Base-by-base conservation (phyloP, 495 filamentous ascomycete genomes). In the Penicillium ucsense region DNA sequence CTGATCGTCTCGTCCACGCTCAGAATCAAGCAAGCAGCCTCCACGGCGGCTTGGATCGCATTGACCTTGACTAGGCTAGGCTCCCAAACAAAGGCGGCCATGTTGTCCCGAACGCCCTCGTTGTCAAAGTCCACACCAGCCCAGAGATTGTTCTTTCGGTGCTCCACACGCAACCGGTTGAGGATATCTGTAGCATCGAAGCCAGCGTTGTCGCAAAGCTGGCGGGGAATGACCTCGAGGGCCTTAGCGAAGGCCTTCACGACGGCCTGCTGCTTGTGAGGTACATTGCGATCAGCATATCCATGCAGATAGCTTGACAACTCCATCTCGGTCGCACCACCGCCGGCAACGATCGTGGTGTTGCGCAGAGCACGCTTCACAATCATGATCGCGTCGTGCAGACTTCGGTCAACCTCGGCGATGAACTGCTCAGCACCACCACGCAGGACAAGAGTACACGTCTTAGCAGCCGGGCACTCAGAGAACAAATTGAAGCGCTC, bases 381-480 rank as follows among this genome's bases (percentile, higher is more conserved):
- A 53, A 98, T 92, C 92, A 98, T 98, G 72, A 98, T 95, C 37
- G 91, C 92, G 62, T 98, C 92, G 69, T 98, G 92, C 48, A 98
- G 76, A 63, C 87, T 94, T 36, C 92, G 84, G 75, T 98, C 92
- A 1, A 96, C 91, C 65, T 98, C 92, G 37, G 92, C 92, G 58
- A 98, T 97, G 74, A 98, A 97, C 65, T 98, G 92, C 74, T 97
- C 92, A 30, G 92, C 92, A 43, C 92, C 92, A 56, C 92, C 92
- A 62, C 92, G 85, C 50, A 98, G 82, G 20, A 97, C 82, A 5
- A 98, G 78, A 4, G 92, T 98, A 76, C 92, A 98, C 4, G 92
- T 98, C 76, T 94, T 94, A 49, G 92, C 92, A 53, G 77, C 81
- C 31, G 92, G 87, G 72, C 92, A 98, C 59, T 89, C 87, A 60